Percentiles rank a stretch among this genome's conserved stretches.
phyloP scores from a whole-genome alignment of 768 basidiomycete genomes.

The Podaxis rugospora region DNA sequence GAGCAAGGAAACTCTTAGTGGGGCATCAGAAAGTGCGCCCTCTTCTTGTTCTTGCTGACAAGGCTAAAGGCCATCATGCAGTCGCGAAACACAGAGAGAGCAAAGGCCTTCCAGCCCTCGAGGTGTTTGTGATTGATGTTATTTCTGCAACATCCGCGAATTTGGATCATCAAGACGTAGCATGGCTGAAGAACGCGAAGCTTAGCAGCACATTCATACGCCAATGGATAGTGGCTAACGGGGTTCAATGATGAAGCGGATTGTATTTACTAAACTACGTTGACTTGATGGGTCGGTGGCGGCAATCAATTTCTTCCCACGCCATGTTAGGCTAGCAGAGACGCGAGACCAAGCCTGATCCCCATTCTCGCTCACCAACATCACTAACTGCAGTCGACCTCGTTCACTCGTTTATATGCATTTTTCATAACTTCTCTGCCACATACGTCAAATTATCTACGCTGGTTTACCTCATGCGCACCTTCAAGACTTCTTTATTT shows the following conservation, averaged over 20 bases:
- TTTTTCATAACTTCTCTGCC: not conserved
- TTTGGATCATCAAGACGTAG: slow-evolving; percentile 62
- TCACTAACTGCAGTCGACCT: slow-evolving; percentile 2
- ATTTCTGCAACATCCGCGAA: slow-evolving; percentile 65
- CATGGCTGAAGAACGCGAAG: slow-evolving; percentile 72
- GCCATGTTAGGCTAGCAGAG: not conserved
- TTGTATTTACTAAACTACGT: not conserved
- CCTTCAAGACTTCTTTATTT: not conserved
- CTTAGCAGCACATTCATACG: slow-evolving; percentile 94
- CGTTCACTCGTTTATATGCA: slow-evolving; percentile 12
- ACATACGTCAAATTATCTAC: not conserved
- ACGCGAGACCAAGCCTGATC: not conserved
- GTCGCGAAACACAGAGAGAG: slow-evolving; percentile 61
- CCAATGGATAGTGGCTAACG: slow-evolving; percentile 65
- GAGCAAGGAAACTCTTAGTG: slow-evolving; percentile 80
- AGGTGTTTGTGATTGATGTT: slow-evolving; percentile 82
- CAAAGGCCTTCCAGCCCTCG: slow-evolving; percentile 53
- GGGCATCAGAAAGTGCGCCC: slow-evolving; percentile 67
- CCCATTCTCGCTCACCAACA: not conserved
- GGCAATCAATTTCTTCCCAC: not conserved
- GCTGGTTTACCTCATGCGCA: not conserved
- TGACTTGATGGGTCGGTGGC: not conserved
- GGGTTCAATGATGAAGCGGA: slow-evolving; percentile 8
- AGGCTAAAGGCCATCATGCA: slow-evolving; percentile 21
- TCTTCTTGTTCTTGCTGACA: not conserved